These are phyloP conservation scores for Sutorius eximius DNA, from an alignment of 1,284 basidiomycete species.

Conservation along the genomic window DNA sequence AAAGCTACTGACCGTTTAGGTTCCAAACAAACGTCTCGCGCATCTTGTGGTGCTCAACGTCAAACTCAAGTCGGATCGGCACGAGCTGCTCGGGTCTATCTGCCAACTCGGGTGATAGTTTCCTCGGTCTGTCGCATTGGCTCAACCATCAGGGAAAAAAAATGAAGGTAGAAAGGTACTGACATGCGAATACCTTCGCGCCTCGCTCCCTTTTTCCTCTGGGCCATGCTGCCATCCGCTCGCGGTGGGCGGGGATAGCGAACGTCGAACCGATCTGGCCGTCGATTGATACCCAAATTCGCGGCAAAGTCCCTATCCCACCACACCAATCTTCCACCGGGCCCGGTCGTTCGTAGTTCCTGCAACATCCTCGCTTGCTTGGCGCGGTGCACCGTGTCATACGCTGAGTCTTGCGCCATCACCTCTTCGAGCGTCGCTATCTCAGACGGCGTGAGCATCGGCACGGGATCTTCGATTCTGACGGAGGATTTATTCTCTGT, in stretches of 20 bases:
- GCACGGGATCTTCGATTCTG: constrained; percentile 34
- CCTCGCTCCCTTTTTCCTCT: constrained; percentile 53
- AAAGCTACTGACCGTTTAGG: constrained; percentile 65
- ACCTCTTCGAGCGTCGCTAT: constrained; percentile 44
- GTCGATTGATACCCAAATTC: constrained; percentile 29
- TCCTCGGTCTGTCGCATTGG: constrained; percentile 53
- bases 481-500: constrained; percentile 15
- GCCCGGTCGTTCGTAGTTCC: constrained; percentile 30
- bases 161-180: constrained; percentile 33
- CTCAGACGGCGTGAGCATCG: constrained; percentile 40
- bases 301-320: constrained; percentile 31
- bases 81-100: constrained; percentile 78
- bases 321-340: constrained; percentile 31
- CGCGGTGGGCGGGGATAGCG: constrained; percentile 59
- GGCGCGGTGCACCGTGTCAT: constrained; percentile 39
- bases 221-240: constrained; percentile 40
- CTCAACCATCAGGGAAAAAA: constrained; percentile 5
- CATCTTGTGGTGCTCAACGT: constrained; percentile 89
- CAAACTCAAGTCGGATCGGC: constrained; percentile 93
- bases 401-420: constrained; percentile 50
- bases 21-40: constrained; percentile 99
- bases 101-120: constrained; percentile 56
- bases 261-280: constrained; percentile 61
- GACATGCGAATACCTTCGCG: constrained; percentile 74
- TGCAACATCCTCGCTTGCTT: constrained; percentile 32